Conservation (phyloP, 495 filamentous ascomycete genomes). For the Xylaria nigripes region DNA sequence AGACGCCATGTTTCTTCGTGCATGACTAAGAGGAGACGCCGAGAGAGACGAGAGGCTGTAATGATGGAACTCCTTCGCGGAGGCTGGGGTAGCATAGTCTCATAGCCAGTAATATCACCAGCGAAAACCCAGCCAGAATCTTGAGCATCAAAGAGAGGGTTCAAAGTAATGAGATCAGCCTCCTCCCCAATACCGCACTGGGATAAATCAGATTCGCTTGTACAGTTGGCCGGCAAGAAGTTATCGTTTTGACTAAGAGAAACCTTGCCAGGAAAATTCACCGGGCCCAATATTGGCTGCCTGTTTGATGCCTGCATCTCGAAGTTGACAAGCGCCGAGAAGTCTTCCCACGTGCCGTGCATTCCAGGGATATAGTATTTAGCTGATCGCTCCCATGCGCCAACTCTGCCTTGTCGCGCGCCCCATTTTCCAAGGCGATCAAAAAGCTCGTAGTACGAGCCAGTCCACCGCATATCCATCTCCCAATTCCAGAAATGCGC, state of each 20-base stretch:
- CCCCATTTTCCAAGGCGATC: conserved; percentile 67
- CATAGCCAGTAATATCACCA: conserved; percentile 82
- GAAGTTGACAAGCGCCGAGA: conserved; percentile 45
- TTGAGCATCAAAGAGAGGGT: conserved; percentile 84
- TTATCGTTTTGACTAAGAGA: conserved; percentile 53
- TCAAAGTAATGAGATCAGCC: conserved; percentile 90
- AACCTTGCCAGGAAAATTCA: conserved; percentile 48
- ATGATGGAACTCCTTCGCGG: conserved; percentile 81
- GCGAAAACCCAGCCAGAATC: conserved; percentile 81
- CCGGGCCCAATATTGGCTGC: conserved; percentile 70
- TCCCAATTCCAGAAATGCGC: conserved; percentile 98
- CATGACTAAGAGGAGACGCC: conserved; percentile 76
- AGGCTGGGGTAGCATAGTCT: conserved; percentile 50
- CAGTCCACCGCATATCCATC: conserved; percentile 88
- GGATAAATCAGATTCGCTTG: conserved; percentile 56
- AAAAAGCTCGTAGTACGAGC: conserved; percentile 91
- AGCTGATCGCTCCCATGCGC: conserved; percentile 81
- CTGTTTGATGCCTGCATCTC: conserved; percentile 49
- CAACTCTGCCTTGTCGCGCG: conserved; percentile 67
- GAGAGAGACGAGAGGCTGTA: conserved; percentile 70
- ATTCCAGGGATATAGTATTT: conserved; percentile 84
- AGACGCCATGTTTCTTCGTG: conserved; percentile 74
- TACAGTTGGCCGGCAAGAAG: conserved; percentile 47
- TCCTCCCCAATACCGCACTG: conserved; percentile 83
- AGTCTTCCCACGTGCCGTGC: conserved; percentile 86